Conservation (phyloP, 2,329 filamentous ascomycete species). For the Orbilia oligospora region DNA sequence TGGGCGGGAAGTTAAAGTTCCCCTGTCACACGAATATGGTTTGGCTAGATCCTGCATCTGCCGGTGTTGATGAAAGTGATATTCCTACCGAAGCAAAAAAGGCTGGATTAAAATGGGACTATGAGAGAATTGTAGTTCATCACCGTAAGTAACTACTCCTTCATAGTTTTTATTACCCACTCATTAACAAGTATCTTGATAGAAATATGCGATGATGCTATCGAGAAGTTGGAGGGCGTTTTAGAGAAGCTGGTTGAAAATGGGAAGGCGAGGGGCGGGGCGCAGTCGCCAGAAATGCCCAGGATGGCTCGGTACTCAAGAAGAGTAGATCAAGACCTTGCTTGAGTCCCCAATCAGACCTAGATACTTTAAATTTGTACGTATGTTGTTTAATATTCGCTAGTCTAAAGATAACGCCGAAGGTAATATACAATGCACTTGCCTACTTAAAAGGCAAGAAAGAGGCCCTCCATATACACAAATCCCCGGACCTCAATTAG, state of each 20-base stretch:
- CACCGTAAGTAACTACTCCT: constrained; percentile 69
- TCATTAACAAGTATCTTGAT: constrained; percentile 70
- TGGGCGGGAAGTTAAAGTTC: constrained; percentile 78
- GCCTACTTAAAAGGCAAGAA: constrained; percentile 34
- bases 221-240: constrained; percentile 72
- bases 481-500: constrained; percentile 1
- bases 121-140: constrained; percentile 77
- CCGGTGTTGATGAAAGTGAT: constrained; percentile 71
- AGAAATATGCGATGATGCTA: constrained; percentile 77
- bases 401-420: constrained; percentile 54
- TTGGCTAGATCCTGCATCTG: constrained; percentile 81
- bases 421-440: constrained; percentile 54
- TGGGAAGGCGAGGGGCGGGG: constrained; percentile 37
- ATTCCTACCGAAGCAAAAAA: constrained; percentile 73
- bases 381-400: constrained; percentile 37
- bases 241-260: constrained; percentile 68
- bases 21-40: constrained; percentile 93
- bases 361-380: not conserved
- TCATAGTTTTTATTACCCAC: constrained; percentile 62
- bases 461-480: constrained; percentile 43
- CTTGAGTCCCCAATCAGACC: not conserved
- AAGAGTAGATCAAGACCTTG: constrained; percentile 36
- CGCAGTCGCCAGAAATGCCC: constrained; percentile 25
- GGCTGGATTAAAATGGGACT: constrained; percentile 73
- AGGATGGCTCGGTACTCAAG: constrained; percentile 29